Evolutionary conservation across 2,329 filamentous ascomycete genomes (phyloP).

Genomic region (Aspergillus sp.): DNA sequence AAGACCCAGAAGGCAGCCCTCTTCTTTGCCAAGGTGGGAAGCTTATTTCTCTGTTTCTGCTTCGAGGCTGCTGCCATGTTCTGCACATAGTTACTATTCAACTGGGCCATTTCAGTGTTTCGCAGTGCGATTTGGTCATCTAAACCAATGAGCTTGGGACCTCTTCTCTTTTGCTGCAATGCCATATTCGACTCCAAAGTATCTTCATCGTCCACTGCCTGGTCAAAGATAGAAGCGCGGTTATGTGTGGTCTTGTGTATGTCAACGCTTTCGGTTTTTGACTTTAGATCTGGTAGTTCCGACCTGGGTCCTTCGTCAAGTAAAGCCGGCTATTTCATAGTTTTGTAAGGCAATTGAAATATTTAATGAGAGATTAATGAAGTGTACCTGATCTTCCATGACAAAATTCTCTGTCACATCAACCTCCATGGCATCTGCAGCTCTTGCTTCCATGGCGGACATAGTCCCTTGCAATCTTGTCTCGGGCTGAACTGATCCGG

Average conservation of each 20-base stretch:
- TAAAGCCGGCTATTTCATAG: conserved; percentile 26
- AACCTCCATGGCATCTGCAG: conserved; percentile 38
- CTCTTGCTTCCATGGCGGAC: conserved; percentile 26
- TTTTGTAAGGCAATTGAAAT: background rate
- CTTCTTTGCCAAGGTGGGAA: conserved; percentile 56
- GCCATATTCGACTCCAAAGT: conserved; percentile 15
- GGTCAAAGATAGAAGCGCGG: background rate
- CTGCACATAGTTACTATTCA: conserved; percentile 59
- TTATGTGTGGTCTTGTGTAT: background rate
- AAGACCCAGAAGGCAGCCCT: conserved; percentile 65
- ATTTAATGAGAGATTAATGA: too few species aligned
- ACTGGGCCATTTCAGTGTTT: conserved; percentile 58
- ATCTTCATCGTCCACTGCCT: background rate
- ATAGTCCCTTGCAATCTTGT: conserved; percentile 10
- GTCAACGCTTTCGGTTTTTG: background rate
- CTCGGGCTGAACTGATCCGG: conserved; percentile 11
- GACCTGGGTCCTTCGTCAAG: conserved; percentile 34
- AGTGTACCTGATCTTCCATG: conserved; percentile 18
- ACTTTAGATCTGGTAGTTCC: background rate
- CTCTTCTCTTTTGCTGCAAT: conserved; percentile 32
- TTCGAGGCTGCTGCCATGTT: conserved; percentile 59
- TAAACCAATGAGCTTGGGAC: conserved; percentile 44
- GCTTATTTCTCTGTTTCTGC: conserved; percentile 48
- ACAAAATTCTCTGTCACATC: conserved; percentile 36
- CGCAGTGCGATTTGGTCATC: conserved; percentile 56